These are phyloP conservation scores for Boletellus dicymbophilus DNA, from an alignment of 1,284 basidiomycete species.

Conservation along the genomic window DNA sequence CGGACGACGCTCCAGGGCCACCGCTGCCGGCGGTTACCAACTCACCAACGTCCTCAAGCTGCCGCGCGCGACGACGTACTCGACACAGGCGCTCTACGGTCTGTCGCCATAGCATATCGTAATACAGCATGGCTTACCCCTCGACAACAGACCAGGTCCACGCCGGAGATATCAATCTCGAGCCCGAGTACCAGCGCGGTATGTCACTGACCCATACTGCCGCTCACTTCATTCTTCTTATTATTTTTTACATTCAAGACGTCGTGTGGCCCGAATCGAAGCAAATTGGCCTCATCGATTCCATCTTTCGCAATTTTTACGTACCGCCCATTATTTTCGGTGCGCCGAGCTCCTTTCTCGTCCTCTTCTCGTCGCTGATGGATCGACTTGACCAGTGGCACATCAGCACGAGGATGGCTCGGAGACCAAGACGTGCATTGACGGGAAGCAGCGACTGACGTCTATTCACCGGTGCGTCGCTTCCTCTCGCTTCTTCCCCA, in stretches of 20 bases:
- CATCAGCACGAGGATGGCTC: conserved; percentile 55
- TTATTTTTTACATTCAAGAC: too few relatives aligned
- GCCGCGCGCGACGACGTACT: conserved; percentile 68
- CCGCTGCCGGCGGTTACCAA: conserved; percentile 46
- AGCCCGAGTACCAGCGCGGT: conserved; percentile 80
- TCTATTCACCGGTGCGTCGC: conserved; percentile 58
- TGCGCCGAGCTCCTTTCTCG: conserved; percentile 31
- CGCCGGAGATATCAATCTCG: conserved; percentile 58
- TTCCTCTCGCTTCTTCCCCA: not conserved
- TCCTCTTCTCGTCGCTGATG: not conserved
- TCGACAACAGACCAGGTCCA: conserved; percentile 56
- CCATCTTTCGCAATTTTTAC: conserved; percentile 71
- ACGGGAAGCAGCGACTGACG: conserved; percentile 79
- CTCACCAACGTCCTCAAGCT: conserved; percentile 58
- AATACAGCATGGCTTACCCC: not conserved
- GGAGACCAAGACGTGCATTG: conserved; percentile 68
- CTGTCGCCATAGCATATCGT: not conserved
- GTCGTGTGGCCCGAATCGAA: conserved; percentile 74
- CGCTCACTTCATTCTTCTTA: not conserved
- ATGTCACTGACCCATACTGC: conserved; percentile 1
- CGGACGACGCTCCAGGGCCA: too few relatives aligned
- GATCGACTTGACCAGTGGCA: conserved; percentile 17
- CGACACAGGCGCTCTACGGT: conserved; percentile 68
- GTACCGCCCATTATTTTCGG: conserved; percentile 76
- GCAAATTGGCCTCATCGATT: conserved; percentile 71